Base-by-base conservation (phyloP, 2,329 filamentous ascomycete genomes). In the Coleophoma eucalyptorum region DNA sequence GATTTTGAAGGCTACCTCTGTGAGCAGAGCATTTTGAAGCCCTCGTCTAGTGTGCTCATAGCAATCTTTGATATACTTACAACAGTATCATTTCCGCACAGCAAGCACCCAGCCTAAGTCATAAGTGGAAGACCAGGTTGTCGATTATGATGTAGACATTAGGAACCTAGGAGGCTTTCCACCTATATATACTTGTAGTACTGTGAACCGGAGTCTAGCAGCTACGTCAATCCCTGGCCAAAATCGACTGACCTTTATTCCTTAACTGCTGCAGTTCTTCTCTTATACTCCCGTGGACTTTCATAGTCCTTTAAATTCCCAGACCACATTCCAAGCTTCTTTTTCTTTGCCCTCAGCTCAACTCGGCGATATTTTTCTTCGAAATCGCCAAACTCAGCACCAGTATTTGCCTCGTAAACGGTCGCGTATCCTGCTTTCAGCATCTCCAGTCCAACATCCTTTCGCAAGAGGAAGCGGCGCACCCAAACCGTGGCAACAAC, bases 361-460 rank as follows among this genome's bases (percentile, higher is more conserved):
- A 84, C 84, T 53, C 73, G 77, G 56, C 81, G 78, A 65, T 93
- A 93, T 53, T 77, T 68, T 44, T 74, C 71, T 60, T 84, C 81
- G 50, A 80, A 74, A 0, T 84, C 83, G 20, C 94, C 94, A 75
- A 94, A 99, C 66, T 97, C 94, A 18, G 83, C 87, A 3, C 93
- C 94, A 5, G 77, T 80, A 70, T 96, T 97, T 26, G 90, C 93
- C 71, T 97, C 94, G 67, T 97, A 99, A 3, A 94, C 87, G 2
- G 90, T 96, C 38, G 93, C 94, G 56, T 95, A 72, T 0, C 94
- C 94, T 19, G 74, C 78, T 71, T 84, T 89, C 55, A 99, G 71
- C 92, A 99, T 95, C 68, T 95, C 88, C 54, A 92, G 72, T 3
- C 93, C 91, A 5, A 99, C 88, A 67, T 99, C 92, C 51, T 80